phyloP scores from a whole-genome alignment of 306 rosid species.

The Calophaca sinica region DNA sequence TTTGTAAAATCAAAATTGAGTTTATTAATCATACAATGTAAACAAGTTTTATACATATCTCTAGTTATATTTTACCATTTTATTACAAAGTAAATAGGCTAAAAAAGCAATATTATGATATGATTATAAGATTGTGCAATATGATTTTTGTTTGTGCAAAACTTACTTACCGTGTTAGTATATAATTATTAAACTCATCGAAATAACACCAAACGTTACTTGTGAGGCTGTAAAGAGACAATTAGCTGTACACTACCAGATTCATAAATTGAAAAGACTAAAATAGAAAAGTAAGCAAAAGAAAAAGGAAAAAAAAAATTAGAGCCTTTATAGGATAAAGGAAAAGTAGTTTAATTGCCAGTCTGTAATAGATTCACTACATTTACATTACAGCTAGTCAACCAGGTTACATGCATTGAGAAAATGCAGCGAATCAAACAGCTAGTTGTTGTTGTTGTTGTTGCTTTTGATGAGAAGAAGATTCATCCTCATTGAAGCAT shows the following conservation, averaged over 20 bases:
- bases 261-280: neutral
- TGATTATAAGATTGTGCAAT: neutral
- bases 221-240: conserved; percentile 45
- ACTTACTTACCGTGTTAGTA: too few species aligned
- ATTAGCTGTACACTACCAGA: conserved; percentile 43
- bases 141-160: too few species aligned
- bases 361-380: conserved; percentile 46
- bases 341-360: conserved; percentile 44
- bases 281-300: neutral
- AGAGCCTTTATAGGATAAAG: conserved; percentile 22
- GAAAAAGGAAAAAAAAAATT: neutral
- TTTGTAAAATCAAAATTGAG: too few species aligned
- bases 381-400: conserved; percentile 53
- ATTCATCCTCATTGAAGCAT: conserved; percentile 83
- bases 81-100: too few species aligned
- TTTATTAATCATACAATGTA: too few species aligned
- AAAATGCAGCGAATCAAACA: conserved; percentile 58
- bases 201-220: neutral
- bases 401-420: conserved; percentile 44
- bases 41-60: too few species aligned
- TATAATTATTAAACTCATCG: neutral
- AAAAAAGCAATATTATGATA: neutral
- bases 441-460: conserved; percentile 81
- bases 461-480: conserved; percentile 73
- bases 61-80: neutral